A percentile compares a stretch with the other conserved stretches of the same genome.
Conservation (phyloP, 164 flowering plant genomes). For the Magnolia kwangsiensis region DNA sequence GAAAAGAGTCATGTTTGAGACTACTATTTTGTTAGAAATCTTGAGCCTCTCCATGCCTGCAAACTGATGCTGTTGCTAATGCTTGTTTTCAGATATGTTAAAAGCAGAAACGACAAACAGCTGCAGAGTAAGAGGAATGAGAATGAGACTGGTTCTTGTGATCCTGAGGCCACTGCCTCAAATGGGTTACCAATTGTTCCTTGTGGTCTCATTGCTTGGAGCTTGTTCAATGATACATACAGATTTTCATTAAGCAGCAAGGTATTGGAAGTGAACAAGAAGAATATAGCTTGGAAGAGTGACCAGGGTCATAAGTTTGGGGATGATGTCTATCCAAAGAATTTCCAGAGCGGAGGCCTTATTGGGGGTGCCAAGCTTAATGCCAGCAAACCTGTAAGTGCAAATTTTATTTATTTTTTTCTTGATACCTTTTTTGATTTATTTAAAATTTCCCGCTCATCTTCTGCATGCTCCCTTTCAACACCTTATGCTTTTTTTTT, state of each 20-base stretch:
- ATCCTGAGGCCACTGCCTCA: constrained; percentile 42
- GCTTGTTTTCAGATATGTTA: constrained; percentile 54
- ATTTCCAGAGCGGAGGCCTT: constrained; percentile 62
- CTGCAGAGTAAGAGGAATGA: constrained; percentile 37
- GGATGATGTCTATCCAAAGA: constrained; percentile 69
- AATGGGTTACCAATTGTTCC: constrained; percentile 51
- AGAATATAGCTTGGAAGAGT: constrained; percentile 85
- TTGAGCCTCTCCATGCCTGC: background rate
- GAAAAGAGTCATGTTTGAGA: background rate
- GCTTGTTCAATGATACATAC: constrained; percentile 85
- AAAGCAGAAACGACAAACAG: constrained; percentile 74
- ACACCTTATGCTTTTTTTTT: background rate
- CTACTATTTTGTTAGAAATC: background rate
- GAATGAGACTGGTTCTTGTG: constrained; percentile 30
- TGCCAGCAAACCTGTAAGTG: constrained; percentile 63
- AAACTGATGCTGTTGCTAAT: background rate
- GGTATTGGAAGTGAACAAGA: constrained; percentile 48
- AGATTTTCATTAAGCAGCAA: constrained; percentile 39
- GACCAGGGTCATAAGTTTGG: constrained; percentile 71
- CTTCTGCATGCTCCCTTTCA: background rate
- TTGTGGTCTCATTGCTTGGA: constrained; percentile 91
- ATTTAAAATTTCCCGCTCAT: background rate
- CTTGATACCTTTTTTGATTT: background rate
- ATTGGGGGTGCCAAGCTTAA: constrained; percentile 84
- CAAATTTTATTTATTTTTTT: background rate